Conservation (phyloP, 805 yeast genomes). For the Spencermartinsiella europaea region DNA sequence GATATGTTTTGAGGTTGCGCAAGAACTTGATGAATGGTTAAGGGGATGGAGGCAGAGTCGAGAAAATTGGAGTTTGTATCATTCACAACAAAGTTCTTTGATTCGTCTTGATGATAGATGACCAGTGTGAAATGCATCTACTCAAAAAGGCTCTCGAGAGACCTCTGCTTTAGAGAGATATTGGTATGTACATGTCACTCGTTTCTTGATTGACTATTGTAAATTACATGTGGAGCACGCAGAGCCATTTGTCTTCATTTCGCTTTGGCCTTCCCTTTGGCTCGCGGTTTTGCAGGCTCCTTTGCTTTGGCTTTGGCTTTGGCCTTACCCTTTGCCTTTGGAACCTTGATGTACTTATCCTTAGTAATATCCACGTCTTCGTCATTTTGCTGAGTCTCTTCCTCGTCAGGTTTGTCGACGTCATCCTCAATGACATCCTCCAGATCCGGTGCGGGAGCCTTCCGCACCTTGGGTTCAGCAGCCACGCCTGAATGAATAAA, state of each 20-base stretch:
- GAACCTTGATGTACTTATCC: slow-evolving; percentile 58
- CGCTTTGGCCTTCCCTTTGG: slow-evolving; percentile 20
- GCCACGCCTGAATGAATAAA: slow-evolving; percentile 52
- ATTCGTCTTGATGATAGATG: too few relatives aligned
- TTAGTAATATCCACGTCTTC: slow-evolving; percentile 48
- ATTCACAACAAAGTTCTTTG: too few relatives aligned
- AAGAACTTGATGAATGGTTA: slow-evolving; percentile 60
- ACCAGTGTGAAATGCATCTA: too few relatives aligned
- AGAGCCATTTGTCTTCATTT: too few relatives aligned
- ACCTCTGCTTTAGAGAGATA: not conserved
- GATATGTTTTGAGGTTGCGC: slow-evolving; percentile 42
- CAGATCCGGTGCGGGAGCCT: slow-evolving; percentile 46
- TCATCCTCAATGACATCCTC: slow-evolving; percentile 58
- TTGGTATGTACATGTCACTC: not conserved
- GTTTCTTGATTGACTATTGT: not conserved
- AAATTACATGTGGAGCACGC: not conserved
- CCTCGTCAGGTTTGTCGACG: slow-evolving; percentile 32
- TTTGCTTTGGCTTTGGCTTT: slow-evolving; percentile 19
- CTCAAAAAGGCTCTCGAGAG: too few relatives aligned
- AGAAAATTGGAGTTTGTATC: slow-evolving; percentile 16
- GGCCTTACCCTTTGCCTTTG: slow-evolving; percentile 35
- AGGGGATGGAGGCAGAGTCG: slow-evolving; percentile 46
- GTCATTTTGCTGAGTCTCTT: slow-evolving; percentile 38
- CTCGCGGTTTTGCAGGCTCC: slow-evolving; percentile 1
- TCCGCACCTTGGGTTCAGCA: slow-evolving; percentile 25